Conservation (phyloP, 352 stramenopile species). For the Phytophthora pseudosyringae region DNA sequence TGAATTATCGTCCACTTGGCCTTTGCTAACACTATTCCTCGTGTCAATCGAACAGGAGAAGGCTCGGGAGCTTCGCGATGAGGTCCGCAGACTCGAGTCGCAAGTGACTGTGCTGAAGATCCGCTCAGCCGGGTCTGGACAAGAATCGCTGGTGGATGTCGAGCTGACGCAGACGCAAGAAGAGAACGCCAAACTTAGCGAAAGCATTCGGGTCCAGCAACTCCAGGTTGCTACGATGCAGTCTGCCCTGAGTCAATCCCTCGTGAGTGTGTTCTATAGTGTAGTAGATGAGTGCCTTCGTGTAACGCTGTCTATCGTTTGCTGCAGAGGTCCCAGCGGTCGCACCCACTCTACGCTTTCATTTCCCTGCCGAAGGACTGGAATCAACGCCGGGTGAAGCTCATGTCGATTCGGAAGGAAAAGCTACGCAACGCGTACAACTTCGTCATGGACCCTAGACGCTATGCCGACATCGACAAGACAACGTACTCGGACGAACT, state of each 20-base stretch:
- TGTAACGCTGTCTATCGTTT: neutral
- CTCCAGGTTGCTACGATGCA: neutral
- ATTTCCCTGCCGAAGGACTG: constrained; percentile 25
- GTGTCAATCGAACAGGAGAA: too few relatives aligned
- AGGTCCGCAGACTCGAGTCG: neutral
- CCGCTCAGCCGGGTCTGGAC: neutral
- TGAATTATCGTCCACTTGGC: too few relatives aligned
- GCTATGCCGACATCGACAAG: constrained; percentile 16
- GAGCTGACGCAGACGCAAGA: neutral
- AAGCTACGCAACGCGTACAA: constrained; percentile 27
- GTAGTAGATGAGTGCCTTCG: neutral
- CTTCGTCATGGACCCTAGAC: constrained; percentile 24
- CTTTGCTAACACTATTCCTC: too few relatives aligned
- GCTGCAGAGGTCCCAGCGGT: constrained; percentile 15
- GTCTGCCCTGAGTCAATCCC: neutral
- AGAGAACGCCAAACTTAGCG: neutral
- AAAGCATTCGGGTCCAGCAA: neutral
- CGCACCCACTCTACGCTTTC: constrained; percentile 21
- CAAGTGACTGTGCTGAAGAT: constrained; percentile 1
- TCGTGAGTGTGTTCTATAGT: neutral
- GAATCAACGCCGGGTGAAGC: constrained; percentile 4
- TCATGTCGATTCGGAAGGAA: constrained; percentile 16
- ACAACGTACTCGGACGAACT: constrained; percentile 31
- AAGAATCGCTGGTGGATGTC: neutral
- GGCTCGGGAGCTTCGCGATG: too few relatives aligned